Base-by-base conservation (phyloP, 495 filamentous ascomycete species). In the Tuber umbilicatum region DNA sequence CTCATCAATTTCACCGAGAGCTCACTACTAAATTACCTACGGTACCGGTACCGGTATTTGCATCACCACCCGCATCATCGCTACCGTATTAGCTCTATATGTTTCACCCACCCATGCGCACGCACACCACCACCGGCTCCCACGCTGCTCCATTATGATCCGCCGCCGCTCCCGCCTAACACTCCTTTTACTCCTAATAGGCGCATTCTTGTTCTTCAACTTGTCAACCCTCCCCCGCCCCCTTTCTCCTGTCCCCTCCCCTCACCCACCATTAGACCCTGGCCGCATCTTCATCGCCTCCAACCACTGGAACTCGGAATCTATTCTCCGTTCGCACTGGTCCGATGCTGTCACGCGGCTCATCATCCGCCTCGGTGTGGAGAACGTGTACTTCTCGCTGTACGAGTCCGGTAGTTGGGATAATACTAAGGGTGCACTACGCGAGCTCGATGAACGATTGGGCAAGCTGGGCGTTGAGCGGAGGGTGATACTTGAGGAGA, bases 391-490 rank as follows among this genome's bases (percentile, higher is more conserved):
- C 78, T 86, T 94, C 69, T 89, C 88, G 47, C 85, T 93, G 27
- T 88, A 89, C 76, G 92, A 93, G 78, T 90, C 88, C 73, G 91
- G 91, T 12, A 91, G 90, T 80, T 90, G 87, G 84, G 92, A 94
- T 82, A 83, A 89, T 73, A 89, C 89, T 17, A 93, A 92, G 83
- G 87, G 83, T 3, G 89, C 88, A 7, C 83, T 94, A 74, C 81
- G 82, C n/a, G 86, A 88, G 17, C 84, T 94, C 19, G 88, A 92
- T 71, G 55, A 31, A 2, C 81, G 87, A 50, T 83, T 93, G 47
- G 87, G 86, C 14, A 83, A 81, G 31, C 75, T 87, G 9, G 85
- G 87, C 6, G 88, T 91, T 10, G 82, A 80, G 31, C 85, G 85
- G 64, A 88, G 84, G 37, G 86, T 94, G 41, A 85, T 83, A 7